Evolutionary conservation across 371 early-diverging fungal genomes (phyloP), one percentile per base, ranked within the genome.

Genomic region (Syncephalis plumigaleata): DNA sequence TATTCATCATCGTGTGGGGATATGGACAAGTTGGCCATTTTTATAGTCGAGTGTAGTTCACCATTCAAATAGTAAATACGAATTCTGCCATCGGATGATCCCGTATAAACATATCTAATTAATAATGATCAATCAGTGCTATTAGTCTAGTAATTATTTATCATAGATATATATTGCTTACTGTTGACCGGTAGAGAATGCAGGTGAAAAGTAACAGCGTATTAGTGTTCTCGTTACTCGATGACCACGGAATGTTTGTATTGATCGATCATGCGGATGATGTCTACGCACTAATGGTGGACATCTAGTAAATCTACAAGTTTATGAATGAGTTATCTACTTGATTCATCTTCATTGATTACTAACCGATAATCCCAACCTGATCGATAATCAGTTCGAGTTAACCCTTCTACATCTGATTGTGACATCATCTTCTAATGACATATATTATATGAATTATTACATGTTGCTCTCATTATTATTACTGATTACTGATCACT

Each of bases 141-240:
- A n/a, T n/a, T n/a, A n/a, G n/a, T n/a, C n/a, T n/a, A n/a, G n/a
- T n/a, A n/a, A n/a, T n/a, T n/a, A n/a, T n/a, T n/a, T n/a, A n/a
- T n/a, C n/a, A n/a, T n/a, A n/a, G n/a, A n/a, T n/a, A n/a, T n/a
- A n/a, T n/a, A n/a, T n/a, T n/a, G 20, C 16, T 43, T 53, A 65
- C 55, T 55, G 49, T 42, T 73, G 71, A 2, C 73, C 71, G 15
- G 75, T 77, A 20, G 61, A 48, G 46, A 52, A 49, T 1, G 27
- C 49, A 0, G 81, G 78, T 2, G 76, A 72, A 44, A 75, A 81
- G 48, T 76, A 70, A 47, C 81, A 78, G 21, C 81, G 68, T 26
- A 81, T 81, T 27, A 81, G 50, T 0, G 81, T 81, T 23, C 60
- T 52, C 9, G 75, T 51, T 3, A 81, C 81, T 40, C 53, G 46